Conservation (phyloP, 176 grass and related monocot species). For the Triticum dicoccoides region DNA sequence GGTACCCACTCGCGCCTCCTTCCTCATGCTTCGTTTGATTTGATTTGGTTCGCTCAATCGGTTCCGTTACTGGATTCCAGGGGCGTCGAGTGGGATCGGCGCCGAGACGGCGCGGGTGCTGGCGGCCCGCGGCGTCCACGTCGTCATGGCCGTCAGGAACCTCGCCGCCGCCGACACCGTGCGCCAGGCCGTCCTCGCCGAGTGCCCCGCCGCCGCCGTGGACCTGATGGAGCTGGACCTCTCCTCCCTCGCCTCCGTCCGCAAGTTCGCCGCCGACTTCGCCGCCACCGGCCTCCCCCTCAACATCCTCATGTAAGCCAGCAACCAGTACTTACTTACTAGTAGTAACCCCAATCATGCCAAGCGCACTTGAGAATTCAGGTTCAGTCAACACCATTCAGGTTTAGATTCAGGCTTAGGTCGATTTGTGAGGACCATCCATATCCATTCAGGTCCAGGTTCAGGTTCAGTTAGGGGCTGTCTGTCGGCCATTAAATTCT, state of each 20-base stretch:
- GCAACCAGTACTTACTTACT: too few species aligned
- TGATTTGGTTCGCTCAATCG: too few species aligned
- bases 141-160: constrained; percentile 72
- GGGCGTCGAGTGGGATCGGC: constrained; percentile 88
- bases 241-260: constrained; percentile 67
- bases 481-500: too few species aligned
- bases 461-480: too few species aligned
- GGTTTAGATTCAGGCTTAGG: too few species aligned
- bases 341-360: too few species aligned
- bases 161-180: constrained; percentile 38
- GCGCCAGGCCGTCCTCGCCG: constrained; percentile 39
- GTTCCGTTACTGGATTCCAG: constrained; percentile 4
- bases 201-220: constrained; percentile 47
- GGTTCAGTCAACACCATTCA: too few species aligned
- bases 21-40: too few species aligned
- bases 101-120: constrained; percentile 72
- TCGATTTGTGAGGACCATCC: too few species aligned
- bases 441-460: too few species aligned
- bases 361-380: too few species aligned
- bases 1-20: neutral
- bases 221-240: constrained; percentile 87
- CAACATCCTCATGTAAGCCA: constrained; percentile 72
- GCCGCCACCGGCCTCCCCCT: constrained; percentile 48
- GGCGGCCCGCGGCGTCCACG: constrained; percentile 68
- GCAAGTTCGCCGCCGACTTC: constrained; percentile 68